Conservation (phyloP, 768 basidiomycete genomes). For the Calocera cornea region DNA sequence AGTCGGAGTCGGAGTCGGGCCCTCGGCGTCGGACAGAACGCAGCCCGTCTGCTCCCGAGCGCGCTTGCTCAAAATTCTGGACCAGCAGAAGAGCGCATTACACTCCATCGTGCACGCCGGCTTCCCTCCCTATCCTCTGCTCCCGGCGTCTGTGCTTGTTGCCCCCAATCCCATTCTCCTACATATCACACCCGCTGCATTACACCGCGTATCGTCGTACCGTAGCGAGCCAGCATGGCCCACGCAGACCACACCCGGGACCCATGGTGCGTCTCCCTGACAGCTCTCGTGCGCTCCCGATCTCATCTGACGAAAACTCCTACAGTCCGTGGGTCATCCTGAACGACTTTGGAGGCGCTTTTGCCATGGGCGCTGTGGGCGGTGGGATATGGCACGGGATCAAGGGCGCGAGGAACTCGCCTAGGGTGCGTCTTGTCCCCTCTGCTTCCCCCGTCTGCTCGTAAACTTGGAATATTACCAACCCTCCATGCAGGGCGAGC, state of each 20-base stretch:
- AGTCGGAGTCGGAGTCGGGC: no score
- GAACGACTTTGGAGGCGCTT: constrained; percentile 95
- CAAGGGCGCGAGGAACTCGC: constrained; percentile 94
- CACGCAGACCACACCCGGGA: constrained; percentile 89
- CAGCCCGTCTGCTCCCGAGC: constrained; percentile 2
- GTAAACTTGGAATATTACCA: not conserved
- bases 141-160: not conserved
- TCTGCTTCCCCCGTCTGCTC: not conserved
- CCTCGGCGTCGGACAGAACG: no score
- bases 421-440: constrained; percentile 47
- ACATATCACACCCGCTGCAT: not conserved
- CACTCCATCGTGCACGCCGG: not conserved
- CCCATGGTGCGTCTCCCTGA: constrained; percentile 51
- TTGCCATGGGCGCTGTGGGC: constrained; percentile 95
- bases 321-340: constrained; percentile 93
- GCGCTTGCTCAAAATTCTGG: not conserved
- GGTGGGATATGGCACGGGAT: constrained; percentile 98
- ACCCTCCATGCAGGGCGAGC: constrained; percentile 56
- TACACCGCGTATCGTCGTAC: not conserved
- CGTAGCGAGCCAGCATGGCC: constrained; percentile 39
- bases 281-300: constrained; percentile 7
- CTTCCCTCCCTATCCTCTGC: not conserved
- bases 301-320: not conserved
- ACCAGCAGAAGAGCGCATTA: not conserved
- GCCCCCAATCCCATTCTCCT: not conserved